Evolutionary conservation across 1,139 yeast genomes (phyloP).

Genomic region (Candida smagusa): DNA sequence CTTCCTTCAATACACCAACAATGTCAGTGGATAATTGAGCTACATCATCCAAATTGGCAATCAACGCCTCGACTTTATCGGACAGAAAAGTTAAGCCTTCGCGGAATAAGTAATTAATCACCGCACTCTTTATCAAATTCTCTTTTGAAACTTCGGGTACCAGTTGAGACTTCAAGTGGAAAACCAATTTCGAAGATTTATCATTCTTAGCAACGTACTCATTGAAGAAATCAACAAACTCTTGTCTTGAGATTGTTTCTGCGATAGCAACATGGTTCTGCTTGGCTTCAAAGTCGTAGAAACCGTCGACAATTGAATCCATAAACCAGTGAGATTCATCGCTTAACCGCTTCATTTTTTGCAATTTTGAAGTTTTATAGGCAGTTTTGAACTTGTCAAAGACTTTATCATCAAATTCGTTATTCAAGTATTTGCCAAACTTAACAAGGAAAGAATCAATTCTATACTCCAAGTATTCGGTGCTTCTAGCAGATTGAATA

Average conservation of each 20-base stretch:
- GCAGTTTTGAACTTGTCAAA: slow-evolving; percentile 69
- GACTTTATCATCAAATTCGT: slow-evolving; percentile 53
- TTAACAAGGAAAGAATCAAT: slow-evolving; percentile 60
- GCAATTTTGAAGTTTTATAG: slow-evolving; percentile 59
- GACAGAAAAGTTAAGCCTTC: slow-evolving; percentile 23
- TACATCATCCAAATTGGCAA: slow-evolving; percentile 20
- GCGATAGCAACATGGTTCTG: slow-evolving; percentile 57
- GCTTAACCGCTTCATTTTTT: slow-evolving; percentile 69
- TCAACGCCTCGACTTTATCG: slow-evolving; percentile 24
- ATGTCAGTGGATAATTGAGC: slow-evolving; percentile 15
- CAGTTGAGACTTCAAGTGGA: slow-evolving; percentile 66
- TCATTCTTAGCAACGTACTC: slow-evolving; percentile 32
- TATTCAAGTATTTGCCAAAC: slow-evolving; percentile 34
- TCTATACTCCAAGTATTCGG: slow-evolving; percentile 73
- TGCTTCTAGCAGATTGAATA: slow-evolving; percentile 79
- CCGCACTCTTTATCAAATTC: slow-evolving; percentile 26
- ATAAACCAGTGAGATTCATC: slow-evolving; percentile 74
- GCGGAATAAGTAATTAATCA: slow-evolving; percentile 25
- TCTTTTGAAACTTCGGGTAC: slow-evolving; percentile 23
- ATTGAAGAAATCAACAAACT: slow-evolving; percentile 56
- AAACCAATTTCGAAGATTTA: slow-evolving; percentile 49
- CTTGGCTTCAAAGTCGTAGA: slow-evolving; percentile 65
- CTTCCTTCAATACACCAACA: slow-evolving; percentile 7
- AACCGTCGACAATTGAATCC: slow-evolving; percentile 69
- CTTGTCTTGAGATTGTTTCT: slow-evolving; percentile 49